Evolutionary conservation across 495 filamentous ascomycete genomes (phyloP), one percentile per base, ranked within the genome.

Genomic region (Penicillium atrosanguineum): DNA sequence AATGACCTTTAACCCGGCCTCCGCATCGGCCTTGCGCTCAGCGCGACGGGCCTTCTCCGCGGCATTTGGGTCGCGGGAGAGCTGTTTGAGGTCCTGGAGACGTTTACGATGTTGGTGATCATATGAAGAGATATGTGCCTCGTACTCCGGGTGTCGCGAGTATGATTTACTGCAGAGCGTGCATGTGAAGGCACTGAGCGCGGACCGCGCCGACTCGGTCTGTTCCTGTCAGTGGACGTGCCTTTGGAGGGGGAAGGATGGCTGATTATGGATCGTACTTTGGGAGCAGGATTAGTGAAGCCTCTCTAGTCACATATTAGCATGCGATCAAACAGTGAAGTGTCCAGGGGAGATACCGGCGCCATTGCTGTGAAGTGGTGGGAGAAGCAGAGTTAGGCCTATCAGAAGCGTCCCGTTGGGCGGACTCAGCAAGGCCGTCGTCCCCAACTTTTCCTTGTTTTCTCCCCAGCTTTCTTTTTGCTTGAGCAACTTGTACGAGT

Each of bases 151-250:
- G 51, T 82, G 78, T 19, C 82, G 80, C 4, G 74, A 77, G 58
- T 85, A 85, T 14, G 82, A 83, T 56, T 85, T 85, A 48, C 75
- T 75, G 68, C 82, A 85, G 16, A 85, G 70, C 8, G 76, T 77
- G 50, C 80, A 98, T 71, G 89, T 91, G 75, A 98, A 96, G 25
- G 89, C 83, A 59, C 88, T 89, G n/a, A 87, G 78, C 6, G 93
- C 93, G 61, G 91, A 89, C 34, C 90, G 85, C 1, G 93, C 93
- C 34, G 87, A 89, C 55, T 91, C 86, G 4, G 93, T 96, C 73
- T 92, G 71, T 46, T 29, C 19, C 29, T 23, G 52, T 60, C 36
- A 41, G 37, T 14, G 48, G 29, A 37, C 29, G 44, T 28, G 4
- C 1, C 28, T n/a, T 31, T 9, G 8, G 23, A 23, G 23, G 23